phyloP scores from a whole-genome alignment of 1,139 yeast genomes.

The Pichia sp. region DNA sequence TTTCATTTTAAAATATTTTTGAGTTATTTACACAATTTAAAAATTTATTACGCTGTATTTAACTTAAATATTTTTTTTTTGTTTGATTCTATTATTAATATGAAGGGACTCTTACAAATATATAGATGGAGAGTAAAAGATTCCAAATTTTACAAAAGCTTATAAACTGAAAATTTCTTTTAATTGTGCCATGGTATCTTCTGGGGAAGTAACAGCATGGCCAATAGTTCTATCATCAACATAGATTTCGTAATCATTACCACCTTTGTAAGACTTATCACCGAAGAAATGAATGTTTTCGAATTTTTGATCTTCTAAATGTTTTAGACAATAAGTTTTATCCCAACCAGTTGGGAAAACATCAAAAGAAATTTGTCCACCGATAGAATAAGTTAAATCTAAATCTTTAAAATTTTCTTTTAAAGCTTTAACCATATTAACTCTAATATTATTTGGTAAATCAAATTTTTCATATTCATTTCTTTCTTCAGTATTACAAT shows the following conservation, averaged over 20 bases:
- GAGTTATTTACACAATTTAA: no score
- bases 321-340: constrained; percentile 95
- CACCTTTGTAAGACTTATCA: constrained; percentile 96
- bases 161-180: constrained; percentile 60
- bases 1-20: no score
- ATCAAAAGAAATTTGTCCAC: constrained; percentile 98
- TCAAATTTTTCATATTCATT: constrained; percentile 85
- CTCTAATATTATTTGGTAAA: constrained; percentile 71
- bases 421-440: constrained; percentile 75
- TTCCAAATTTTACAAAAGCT: constrained; percentile 31
- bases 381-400: constrained; percentile 91
- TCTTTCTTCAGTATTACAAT: constrained; percentile 91
- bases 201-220: constrained; percentile 85
- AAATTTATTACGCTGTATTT: no score
- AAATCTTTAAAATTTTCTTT: constrained; percentile 75
- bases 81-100: no score
- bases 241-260: constrained; percentile 97
- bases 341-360: constrained; percentile 99
- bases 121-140: not conserved
- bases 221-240: constrained; percentile 89
- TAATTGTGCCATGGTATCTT: constrained; percentile 78
- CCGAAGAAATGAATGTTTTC: constrained; percentile 94
- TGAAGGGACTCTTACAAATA: not conserved
- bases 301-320: constrained; percentile 80
- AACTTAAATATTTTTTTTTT: not conserved